Evolutionary conservation across 495 filamentous ascomycete genomes (phyloP).

Genomic region (Tuber brumale): DNA sequence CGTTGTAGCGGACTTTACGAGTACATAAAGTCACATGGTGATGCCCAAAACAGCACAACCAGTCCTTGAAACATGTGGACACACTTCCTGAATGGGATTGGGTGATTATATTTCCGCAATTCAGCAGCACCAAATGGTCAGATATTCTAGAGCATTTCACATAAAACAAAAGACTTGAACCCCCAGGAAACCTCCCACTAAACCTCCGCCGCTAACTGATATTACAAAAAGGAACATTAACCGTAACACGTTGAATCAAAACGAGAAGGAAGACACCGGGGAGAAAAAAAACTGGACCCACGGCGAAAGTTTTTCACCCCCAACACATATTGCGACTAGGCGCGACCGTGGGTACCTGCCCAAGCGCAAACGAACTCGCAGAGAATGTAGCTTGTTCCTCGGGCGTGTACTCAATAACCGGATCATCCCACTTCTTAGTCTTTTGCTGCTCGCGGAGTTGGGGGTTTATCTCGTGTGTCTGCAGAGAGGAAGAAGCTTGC

Average conservation of each 20-base stretch:
- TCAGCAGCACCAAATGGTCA: neutral
- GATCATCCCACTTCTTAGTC: slow-evolving; percentile 41
- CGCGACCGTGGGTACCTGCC: slow-evolving; percentile 36
- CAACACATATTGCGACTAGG: slow-evolving; percentile 41
- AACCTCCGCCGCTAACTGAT: neutral
- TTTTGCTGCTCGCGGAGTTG: slow-evolving; percentile 29
- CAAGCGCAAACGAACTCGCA: slow-evolving; percentile 29
- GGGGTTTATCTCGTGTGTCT: slow-evolving; percentile 18
- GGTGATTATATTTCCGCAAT: neutral
- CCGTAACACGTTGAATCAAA: neutral
- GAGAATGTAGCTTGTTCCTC: slow-evolving; percentile 29
- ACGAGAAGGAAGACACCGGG: neutral
- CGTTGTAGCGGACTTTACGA: too few relatives aligned
- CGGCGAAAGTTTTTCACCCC: slow-evolving; percentile 10
- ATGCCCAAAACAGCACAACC: neutral
- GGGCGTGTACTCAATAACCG: slow-evolving; percentile 31
- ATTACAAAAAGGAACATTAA: neutral
- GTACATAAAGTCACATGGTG: neutral
- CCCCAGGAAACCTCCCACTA: neutral
- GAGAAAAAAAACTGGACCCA: neutral
- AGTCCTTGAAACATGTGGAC: neutral
- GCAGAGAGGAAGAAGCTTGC: neutral
- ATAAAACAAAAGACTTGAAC: neutral
- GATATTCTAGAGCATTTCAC: neutral
- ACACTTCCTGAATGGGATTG: neutral